phyloP scores from a whole-genome alignment of 1,139 yeast species.

The Nematodospora anomalae region DNA sequence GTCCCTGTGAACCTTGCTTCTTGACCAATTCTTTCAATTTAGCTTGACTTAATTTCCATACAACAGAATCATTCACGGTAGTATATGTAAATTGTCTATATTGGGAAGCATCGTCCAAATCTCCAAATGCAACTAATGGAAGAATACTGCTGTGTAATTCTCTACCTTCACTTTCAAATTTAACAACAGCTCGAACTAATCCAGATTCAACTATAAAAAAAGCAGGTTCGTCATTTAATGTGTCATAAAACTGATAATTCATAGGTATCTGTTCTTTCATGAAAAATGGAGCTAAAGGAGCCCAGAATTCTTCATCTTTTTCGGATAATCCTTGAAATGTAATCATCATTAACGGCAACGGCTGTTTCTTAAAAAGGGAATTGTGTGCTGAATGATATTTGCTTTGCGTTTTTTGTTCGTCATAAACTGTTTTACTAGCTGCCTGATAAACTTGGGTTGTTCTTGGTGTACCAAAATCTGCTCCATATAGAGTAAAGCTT shows the following conservation, averaged over 20 bases:
- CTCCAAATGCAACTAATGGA: constrained; percentile 92
- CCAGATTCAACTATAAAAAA: constrained; percentile 83
- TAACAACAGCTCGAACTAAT: constrained; percentile 60
- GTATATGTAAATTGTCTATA: constrained; percentile 47
- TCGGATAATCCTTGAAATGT: constrained; percentile 67
- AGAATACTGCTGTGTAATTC: constrained; percentile 73
- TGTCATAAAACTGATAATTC: constrained; percentile 52
- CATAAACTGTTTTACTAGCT: constrained; percentile 53
- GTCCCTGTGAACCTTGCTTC: constrained; percentile 35
- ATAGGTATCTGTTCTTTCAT: constrained; percentile 49
- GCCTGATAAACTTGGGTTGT: constrained; percentile 62
- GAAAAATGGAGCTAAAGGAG: constrained; percentile 52
- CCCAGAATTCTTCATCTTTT: constrained; percentile 68
- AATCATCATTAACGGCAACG: constrained; percentile 67
- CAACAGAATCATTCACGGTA: constrained; percentile 54
- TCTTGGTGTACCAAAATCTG: constrained; percentile 57
- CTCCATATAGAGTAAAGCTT: constrained; percentile 16
- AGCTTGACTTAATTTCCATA: constrained; percentile 67
- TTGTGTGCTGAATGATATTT: constrained; percentile 29
- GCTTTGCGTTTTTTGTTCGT: constrained; percentile 38
- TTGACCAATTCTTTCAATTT: constrained; percentile 46
- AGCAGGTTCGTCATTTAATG: constrained; percentile 37
- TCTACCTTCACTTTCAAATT: constrained; percentile 53
- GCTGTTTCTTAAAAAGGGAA: constrained; percentile 49
- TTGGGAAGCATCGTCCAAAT: constrained; percentile 40